phyloP scores from a whole-genome alignment of 2,329 filamentous ascomycete genomes.

The Xylariaceae sp. region DNA sequence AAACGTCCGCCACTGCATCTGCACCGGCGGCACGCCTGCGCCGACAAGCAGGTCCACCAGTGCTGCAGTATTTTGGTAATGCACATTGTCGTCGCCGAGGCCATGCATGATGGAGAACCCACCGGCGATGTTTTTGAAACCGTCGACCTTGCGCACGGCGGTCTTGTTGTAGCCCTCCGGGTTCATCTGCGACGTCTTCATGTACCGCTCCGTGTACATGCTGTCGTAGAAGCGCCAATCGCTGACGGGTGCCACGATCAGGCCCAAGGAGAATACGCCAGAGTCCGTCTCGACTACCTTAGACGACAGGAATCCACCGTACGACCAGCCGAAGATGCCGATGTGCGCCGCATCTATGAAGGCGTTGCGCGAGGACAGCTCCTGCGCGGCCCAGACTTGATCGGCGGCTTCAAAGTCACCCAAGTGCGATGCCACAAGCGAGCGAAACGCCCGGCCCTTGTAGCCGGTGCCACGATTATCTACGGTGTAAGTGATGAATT shows the following conservation, averaged over 20 bases:
- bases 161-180: slow-evolving; percentile 55
- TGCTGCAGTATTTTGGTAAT: slow-evolving; percentile 63
- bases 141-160: slow-evolving; percentile 52
- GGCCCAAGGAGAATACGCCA: slow-evolving; percentile 56
- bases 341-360: slow-evolving; percentile 57
- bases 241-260: slow-evolving; percentile 62
- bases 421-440: slow-evolving; percentile 52
- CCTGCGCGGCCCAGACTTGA: slow-evolving; percentile 62
- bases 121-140: slow-evolving; percentile 60
- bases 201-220: slow-evolving; percentile 70
- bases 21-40: slow-evolving; percentile 52
- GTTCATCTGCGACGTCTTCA: slow-evolving; percentile 59
- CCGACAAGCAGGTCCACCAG: slow-evolving; percentile 59
- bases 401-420: slow-evolving; percentile 61
- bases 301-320: slow-evolving; percentile 60
- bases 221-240: slow-evolving; percentile 70
- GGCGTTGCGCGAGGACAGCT: slow-evolving; percentile 43
- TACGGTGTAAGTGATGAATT: slow-evolving; percentile 64
- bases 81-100: slow-evolving; percentile 67
- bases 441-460: slow-evolving; percentile 60
- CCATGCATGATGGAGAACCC: slow-evolving; percentile 62
- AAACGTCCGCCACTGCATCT: slow-evolving; percentile 61
- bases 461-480: slow-evolving; percentile 65
- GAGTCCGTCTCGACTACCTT: slow-evolving; percentile 63
- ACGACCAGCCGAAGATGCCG: slow-evolving; percentile 67